Evolutionary conservation across 2,329 filamentous ascomycete genomes (phyloP), one percentile per base, ranked within the genome.

Genomic region (Cytospora piceae): DNA sequence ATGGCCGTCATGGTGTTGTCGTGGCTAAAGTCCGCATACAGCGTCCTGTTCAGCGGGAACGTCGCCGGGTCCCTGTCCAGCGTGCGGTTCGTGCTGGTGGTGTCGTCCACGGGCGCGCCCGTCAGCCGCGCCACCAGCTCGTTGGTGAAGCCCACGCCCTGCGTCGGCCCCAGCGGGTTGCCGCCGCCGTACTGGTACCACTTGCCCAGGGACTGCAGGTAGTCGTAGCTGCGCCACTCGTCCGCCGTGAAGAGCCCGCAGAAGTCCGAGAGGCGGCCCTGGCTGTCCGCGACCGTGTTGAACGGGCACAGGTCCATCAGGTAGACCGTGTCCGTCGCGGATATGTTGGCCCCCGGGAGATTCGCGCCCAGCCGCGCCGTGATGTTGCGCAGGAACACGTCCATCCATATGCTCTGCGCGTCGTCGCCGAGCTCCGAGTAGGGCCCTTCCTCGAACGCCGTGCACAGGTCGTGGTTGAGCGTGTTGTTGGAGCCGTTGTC

Each of bases 301-400:
- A 93, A 97, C 0, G 94, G 89, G 73, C 94, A 97, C 67, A 97
- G 81, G 72, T 97, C 93, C 93, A 97, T 97, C 39, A 97, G 75
- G 65, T 84, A 85, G 64, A 93, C 80, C 0, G 88, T 86, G 39
- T 94, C 88, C 1, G 79, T 73, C 15, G 81, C 73, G 3, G 84
- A 85, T 52, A 97, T 75, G 67, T 90, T 87, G 6, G 85, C 88
- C 2, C 90, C 90, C 0, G 83, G 83, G 0, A 97, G 81, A 67
- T 89, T 85, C 17, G 78, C 72, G 73, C 94, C 93, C 51, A 97
- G 77, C 9, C 92, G 87, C 2, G 82, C 76, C n/a, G 84, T 83
- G 69, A 97, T 91, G 0, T 86, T 77, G 0, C 87, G 85, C 1
- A 87, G 81, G 73, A 95, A 96, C 6, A 84, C 80, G 6, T 81